Base-by-base conservation (phyloP, 1,139 yeast species). In the Saccharomyces hybrid region DNA sequence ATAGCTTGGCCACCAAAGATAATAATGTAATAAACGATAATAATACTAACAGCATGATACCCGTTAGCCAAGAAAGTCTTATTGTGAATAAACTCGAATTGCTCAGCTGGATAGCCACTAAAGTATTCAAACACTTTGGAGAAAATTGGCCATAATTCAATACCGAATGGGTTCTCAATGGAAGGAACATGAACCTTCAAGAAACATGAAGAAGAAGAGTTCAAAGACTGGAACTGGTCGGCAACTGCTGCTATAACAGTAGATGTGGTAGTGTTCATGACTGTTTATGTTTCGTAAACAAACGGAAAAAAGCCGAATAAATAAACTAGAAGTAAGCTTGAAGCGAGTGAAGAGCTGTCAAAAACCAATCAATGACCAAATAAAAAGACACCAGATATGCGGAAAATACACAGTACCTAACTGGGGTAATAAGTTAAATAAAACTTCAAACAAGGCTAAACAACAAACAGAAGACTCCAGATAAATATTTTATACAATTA, bases 81-180 rank as follows among this genome's bases (percentile, higher is more conserved):
- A 66, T 82, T 81, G 65, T 82, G 79, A 53, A 82, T 71, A 68
- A 88, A 93, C 63, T 79, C 74, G 68, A 93, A 93, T 25, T 68
- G 62, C 53, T 84, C 82, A 57, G 84, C 84, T 47, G 96, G 95
- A 67, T 81, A 82, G 44, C 89, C 91, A 46, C 74, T 71, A 34
- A 78, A 65, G 52, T 66, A 55, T 57, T 77, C 80, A 64, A 83
- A 84, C 28, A 74, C 73, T 59, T 73, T 74, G 66, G 84, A 82
- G 71, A 93, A 89, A 57, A 91, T 73, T 31, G 96, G 95, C 96
- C 96, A 93, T 59, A 93, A 76, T 65, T 87, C 80, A 53, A 93
- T 60, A 51, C 99, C 99, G 71, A 91, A 93, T 16, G 98, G 98
- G 59, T 88, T 79, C 53, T 87, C 87, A 53, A 89, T 67, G 46